Conservation (phyloP, 257 asterid genomes). For the Verbena officinalis region DNA sequence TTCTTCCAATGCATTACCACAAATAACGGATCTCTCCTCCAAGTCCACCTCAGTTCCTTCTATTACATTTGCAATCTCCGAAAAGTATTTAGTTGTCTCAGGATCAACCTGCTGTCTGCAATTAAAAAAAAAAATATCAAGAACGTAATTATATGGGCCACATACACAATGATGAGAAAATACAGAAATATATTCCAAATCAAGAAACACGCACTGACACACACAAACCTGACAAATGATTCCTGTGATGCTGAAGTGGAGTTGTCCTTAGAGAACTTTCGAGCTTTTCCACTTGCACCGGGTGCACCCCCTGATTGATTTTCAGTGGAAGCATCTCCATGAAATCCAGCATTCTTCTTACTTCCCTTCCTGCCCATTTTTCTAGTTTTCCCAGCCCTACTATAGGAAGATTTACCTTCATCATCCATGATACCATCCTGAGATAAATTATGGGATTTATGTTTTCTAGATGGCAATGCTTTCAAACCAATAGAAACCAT, state of each 20-base stretch:
- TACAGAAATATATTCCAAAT: slow-evolving; percentile 2
- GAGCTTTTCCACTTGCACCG: slow-evolving; percentile 29
- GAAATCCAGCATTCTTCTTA: slow-evolving; percentile 42
- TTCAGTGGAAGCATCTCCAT: slow-evolving; percentile 41
- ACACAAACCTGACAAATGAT: slow-evolving; percentile 65
- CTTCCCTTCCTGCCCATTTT: slow-evolving; percentile 62
- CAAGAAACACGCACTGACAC: not conserved
- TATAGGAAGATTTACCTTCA: slow-evolving; percentile 37
- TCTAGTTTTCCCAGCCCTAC: slow-evolving; percentile 37
- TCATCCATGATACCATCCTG: slow-evolving; percentile 39
- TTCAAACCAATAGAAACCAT: slow-evolving; percentile 62
- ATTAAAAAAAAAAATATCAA: slow-evolving; percentile 14
- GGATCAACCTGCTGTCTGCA: slow-evolving; percentile 82
- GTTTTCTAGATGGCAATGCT: slow-evolving; percentile 51
- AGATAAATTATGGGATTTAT: slow-evolving; percentile 30
- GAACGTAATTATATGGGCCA: not conserved
- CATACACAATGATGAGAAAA: slow-evolving; percentile 13
- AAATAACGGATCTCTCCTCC: slow-evolving; percentile 73
- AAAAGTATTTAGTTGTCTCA: slow-evolving; percentile 78
- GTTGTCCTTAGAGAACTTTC: slow-evolving; percentile 39
- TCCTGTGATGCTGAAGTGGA: slow-evolving; percentile 35
- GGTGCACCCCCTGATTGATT: slow-evolving; percentile 32
- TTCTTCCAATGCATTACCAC: slow-evolving; percentile 92
- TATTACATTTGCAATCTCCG: slow-evolving; percentile 78
- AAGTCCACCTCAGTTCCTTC: slow-evolving; percentile 75